A percentile compares a stretch with the other conserved stretches of the same genome.
Evolutionary conservation across 2,329 filamentous ascomycete species (phyloP).

Genomic region (Trichoderma sp.): DNA sequence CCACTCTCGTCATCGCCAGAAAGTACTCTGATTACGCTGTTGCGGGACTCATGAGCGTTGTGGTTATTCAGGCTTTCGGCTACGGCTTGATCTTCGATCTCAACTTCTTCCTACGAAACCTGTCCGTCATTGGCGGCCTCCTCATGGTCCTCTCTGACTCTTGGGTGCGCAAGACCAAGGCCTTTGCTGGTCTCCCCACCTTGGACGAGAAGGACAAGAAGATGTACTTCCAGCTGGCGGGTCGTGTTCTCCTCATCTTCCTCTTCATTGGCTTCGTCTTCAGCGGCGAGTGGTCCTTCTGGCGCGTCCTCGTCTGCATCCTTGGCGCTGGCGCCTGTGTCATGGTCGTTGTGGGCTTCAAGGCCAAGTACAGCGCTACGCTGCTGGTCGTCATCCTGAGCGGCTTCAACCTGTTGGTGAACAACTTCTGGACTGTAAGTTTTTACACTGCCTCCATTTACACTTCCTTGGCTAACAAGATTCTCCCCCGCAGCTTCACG

Average conservation of each 20-base stretch:
- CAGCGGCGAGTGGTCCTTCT: slow-evolving; percentile 88
- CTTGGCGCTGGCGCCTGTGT: slow-evolving; percentile 89
- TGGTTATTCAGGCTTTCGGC: slow-evolving; percentile 89
- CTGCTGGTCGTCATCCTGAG: slow-evolving; percentile 94
- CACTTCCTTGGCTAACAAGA: slow-evolving; percentile 2
- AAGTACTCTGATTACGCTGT: slow-evolving; percentile 95
- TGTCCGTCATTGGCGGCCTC: slow-evolving; percentile 94
- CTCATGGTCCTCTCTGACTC: slow-evolving; percentile 98
- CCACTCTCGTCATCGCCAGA: slow-evolving; percentile 83
- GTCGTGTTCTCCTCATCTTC: slow-evolving; percentile 94
- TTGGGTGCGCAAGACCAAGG: slow-evolving; percentile 97
- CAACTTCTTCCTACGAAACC: slow-evolving; percentile 99
- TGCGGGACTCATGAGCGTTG: slow-evolving; percentile 84
- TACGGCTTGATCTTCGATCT: slow-evolving; percentile 98
- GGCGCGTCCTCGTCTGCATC: slow-evolving; percentile 81
- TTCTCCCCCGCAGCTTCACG: slow-evolving; percentile 70
- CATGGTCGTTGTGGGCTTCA: slow-evolving; percentile 99
- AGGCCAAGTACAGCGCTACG: slow-evolving; percentile 98
- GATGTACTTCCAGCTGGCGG: slow-evolving; percentile 99
- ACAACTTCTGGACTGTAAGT: slow-evolving; percentile 99
- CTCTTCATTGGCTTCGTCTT: slow-evolving; percentile 97
- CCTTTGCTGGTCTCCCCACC: slow-evolving; percentile 89
- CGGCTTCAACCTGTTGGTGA: slow-evolving; percentile 94
- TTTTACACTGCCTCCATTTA: neutral
- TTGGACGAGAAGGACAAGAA: slow-evolving; percentile 99